These are phyloP conservation scores for Pyropia haitanensis DNA, from an alignment of 23 red algal species.

Conservation along the genomic window DNA sequence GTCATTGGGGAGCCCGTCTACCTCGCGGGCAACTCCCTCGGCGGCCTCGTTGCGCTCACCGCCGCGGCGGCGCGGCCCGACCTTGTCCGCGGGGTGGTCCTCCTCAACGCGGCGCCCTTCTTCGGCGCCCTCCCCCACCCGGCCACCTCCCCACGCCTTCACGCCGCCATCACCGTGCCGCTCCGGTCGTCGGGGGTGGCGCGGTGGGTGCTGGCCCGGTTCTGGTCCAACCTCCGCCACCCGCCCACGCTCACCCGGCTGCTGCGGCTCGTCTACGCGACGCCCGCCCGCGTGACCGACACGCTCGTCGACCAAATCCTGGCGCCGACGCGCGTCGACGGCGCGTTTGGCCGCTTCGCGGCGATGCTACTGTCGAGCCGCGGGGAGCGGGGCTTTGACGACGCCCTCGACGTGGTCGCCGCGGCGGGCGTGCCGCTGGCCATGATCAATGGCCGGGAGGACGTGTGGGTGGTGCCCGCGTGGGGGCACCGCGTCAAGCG, in stretches of 20 bases:
- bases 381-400: neutral
- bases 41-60: constrained; percentile 1
- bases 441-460: neutral
- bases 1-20: constrained; percentile 1
- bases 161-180: too few relatives aligned
- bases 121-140: neutral
- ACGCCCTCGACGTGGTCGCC: neutral
- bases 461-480: constrained; percentile 1
- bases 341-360: neutral
- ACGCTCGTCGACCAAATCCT: neutral
- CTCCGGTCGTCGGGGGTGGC: neutral
- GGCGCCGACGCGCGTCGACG: neutral
- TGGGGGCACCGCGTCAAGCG: constrained; percentile 1
- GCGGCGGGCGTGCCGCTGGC: neutral
- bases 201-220: neutral
- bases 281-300: neutral
- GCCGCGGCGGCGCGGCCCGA: neutral
- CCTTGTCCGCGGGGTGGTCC: neutral
- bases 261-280: neutral
- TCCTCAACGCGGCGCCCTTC: constrained; percentile 1
- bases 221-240: neutral
- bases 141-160: too few relatives aligned
- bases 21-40: constrained; percentile 3
- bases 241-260: neutral
- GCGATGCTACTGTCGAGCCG: neutral